These are phyloP conservation scores for Lactarius hatsudake DNA, from an alignment of 768 basidiomycete genomes.

Conservation along the genomic window DNA sequence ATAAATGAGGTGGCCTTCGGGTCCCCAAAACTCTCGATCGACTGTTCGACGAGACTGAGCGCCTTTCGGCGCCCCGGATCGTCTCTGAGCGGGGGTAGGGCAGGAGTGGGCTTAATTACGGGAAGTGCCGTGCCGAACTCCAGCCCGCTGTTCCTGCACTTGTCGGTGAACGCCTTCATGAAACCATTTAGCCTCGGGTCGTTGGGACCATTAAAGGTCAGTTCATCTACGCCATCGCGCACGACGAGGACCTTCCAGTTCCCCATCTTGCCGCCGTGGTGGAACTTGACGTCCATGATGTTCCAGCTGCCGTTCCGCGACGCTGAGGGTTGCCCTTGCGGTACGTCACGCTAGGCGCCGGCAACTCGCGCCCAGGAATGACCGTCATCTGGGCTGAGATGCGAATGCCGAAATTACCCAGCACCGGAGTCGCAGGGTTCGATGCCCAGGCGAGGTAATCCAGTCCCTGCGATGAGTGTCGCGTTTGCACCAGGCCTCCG, in stretches of 20 bases:
- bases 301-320: constrained; percentile 72
- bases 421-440: constrained; percentile 33
- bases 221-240: constrained; percentile 42
- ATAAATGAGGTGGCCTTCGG: constrained; percentile 55
- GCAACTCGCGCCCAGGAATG: constrained; percentile 64
- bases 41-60: constrained; percentile 38
- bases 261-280: constrained; percentile 46
- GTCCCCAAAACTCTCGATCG: constrained; percentile 29
- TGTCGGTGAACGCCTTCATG: constrained; percentile 51
- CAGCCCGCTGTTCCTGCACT: constrained; percentile 62
- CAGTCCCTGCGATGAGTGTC: constrained; percentile 52
- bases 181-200: constrained; percentile 46
- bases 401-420: constrained; percentile 56
- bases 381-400: constrained; percentile 58
- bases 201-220: constrained; percentile 39
- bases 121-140: constrained; percentile 40
- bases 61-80: constrained; percentile 42
- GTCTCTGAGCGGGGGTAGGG: constrained; percentile 38
- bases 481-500: constrained; percentile 61
- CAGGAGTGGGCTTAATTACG: constrained; percentile 36
- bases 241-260: constrained; percentile 71
- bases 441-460: constrained; percentile 56
- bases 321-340: constrained; percentile 41
- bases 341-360: constrained; percentile 57
- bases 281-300: constrained; percentile 68